Evolutionary conservation across 192 early-diverging fungal species (phyloP), one percentile per base, ranked within the genome.

Genomic region (Podila minutissima): DNA sequence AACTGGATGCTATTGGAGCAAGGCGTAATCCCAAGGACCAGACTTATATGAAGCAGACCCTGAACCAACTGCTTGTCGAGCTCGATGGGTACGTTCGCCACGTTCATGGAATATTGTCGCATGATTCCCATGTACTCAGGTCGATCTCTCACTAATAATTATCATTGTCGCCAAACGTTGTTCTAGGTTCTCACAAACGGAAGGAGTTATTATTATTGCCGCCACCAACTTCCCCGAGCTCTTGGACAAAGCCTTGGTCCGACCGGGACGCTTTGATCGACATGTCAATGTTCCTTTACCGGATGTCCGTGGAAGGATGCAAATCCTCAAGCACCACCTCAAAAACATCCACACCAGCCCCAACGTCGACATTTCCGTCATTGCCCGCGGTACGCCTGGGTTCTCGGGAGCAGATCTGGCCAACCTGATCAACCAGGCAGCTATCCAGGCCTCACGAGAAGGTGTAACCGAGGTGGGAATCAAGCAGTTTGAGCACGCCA

Each of bases 351-450:
- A 84, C 26, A 78, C 98, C 41, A 74, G 82, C n/a, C 59, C 78
- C 9, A 90, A 92, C 37, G 95, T 98, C 1, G 90, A 99, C 63
- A 84, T 95, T 22, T 88, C 86, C 66, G 87, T 94, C 4, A 92
- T 98, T 71, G 97, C 98, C 5, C 90, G 97, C 35, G 97, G 98
- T 33, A 98, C 98, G 10, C 96, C 97, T 8, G 98, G 98, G 19
- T 99, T 99, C 78, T 97, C 95, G n/a, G 98, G 98, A 49, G 98
- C 98, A n/a, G 97, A 99, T 82, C 82, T 99, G 17, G 94, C 97
- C 63, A 99, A 99, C 69, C 87, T 99, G 32, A 90, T 99, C 77
- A 99, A 99, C 83, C 95, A 97, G 48, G 97, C 97, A 2, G 98
- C 98, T 5, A 97, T 99, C 72, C 91, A 94, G 68, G 98, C 97